Conservation (phyloP, 345 rosid species). For the Populus davidiana region DNA sequence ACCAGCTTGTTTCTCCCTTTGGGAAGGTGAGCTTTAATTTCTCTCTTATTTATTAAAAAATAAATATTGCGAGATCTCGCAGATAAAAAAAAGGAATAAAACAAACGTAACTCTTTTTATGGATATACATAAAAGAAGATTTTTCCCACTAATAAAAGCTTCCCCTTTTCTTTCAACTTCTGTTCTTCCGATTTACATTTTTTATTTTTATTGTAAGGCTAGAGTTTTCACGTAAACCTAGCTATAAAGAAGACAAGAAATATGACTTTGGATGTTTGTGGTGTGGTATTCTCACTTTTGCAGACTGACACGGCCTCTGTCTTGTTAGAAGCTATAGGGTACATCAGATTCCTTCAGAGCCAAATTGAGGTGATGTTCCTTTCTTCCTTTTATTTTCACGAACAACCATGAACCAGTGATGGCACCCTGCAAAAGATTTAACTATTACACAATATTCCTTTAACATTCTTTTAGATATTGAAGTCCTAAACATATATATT, state of each 20-base stretch:
- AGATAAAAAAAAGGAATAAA: background rate
- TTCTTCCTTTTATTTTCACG: constrained; percentile 18
- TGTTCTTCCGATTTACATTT: background rate
- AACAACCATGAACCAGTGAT: constrained; percentile 29
- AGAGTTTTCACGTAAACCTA: constrained; percentile 1
- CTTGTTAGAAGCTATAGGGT: constrained; percentile 30
- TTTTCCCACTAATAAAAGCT: background rate
- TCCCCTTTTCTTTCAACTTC: background rate
- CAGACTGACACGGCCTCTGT: constrained; percentile 35
- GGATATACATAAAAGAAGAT: background rate
- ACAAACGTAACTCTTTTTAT: background rate
- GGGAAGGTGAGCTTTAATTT: constrained; percentile 22
- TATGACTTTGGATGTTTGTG: constrained; percentile 26
- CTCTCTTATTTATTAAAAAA: background rate
- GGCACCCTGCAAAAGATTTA: constrained; percentile 8
- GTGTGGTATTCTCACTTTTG: constrained; percentile 20
- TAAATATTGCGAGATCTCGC: background rate
- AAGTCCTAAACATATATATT: background rate
- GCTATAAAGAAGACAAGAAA: constrained; percentile 21
- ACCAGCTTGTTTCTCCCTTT: constrained; percentile 36
- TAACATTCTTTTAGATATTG: constrained; percentile 20
- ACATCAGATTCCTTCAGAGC: constrained; percentile 33
- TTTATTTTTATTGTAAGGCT: background rate
- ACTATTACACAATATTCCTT: constrained; percentile 6
- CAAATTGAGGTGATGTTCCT: constrained; percentile 31